Evolutionary conservation across 2,329 filamentous ascomycete species (phyloP).

Genomic region (Cladophialophora psammophila): DNA sequence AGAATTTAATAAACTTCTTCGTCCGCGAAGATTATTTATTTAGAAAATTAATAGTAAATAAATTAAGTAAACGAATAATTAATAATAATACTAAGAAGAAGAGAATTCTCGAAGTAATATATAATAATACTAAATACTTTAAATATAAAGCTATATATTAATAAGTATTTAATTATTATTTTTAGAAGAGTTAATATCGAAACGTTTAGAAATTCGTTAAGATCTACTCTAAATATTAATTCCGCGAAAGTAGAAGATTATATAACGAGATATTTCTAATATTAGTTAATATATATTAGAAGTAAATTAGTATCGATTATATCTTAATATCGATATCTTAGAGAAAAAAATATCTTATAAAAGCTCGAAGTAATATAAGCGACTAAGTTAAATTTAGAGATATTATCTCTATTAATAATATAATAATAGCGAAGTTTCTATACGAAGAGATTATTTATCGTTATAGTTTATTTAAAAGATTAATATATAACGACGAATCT

Average conservation of each 20-base stretch:
- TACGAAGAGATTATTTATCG: too few relatives aligned
- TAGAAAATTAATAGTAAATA: neutral
- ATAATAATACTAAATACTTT: neutral
- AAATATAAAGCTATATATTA: neutral
- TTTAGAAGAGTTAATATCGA: neutral
- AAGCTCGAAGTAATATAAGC: conserved; percentile 8
- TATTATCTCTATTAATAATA: too few relatives aligned
- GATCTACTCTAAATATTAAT: neutral
- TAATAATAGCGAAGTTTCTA: too few relatives aligned
- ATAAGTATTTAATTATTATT: neutral
- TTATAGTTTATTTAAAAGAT: too few relatives aligned
- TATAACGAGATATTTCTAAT: neutral
- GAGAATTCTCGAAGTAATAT: neutral
- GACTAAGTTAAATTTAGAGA: neutral
- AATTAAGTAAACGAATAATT: neutral
- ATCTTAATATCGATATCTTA: neutral
- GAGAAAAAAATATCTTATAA: neutral
- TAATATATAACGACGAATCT: too few relatives aligned
- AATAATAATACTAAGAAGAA: neutral
- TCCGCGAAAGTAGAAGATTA: neutral
- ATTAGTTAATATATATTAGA: neutral
- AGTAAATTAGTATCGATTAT: conserved; percentile 3
- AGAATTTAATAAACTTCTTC: neutral
- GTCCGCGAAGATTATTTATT: neutral
- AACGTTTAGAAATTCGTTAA: neutral